Evolutionary conservation across 2,329 filamentous ascomycete genomes (phyloP).

Genomic region (Metarhizium rileyi): DNA sequence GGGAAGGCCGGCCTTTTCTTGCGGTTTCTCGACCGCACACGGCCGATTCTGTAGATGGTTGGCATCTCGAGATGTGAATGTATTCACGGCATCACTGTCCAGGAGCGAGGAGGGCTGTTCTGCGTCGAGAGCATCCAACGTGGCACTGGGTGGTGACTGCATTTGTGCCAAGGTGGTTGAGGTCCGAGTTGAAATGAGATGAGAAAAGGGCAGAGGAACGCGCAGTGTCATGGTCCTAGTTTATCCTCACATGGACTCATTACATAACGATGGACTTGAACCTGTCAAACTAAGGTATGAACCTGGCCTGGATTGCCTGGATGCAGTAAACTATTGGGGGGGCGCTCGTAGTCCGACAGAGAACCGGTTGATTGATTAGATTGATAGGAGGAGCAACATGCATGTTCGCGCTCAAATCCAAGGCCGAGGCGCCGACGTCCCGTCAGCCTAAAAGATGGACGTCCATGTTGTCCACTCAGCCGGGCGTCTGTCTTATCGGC

Average conservation of each 20-base stretch:
- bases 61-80: not conserved
- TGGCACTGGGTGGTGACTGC: not conserved
- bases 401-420: not conserved
- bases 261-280: not conserved
- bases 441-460: not conserved
- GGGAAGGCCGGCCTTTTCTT: not conserved
- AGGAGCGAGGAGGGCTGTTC: not conserved
- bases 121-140: not conserved
- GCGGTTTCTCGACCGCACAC: no score
- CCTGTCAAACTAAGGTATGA: no score
- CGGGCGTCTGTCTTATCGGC: no score
- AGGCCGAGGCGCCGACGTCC: not conserved
- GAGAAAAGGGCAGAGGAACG: no score
- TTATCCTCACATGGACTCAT: not conserved
- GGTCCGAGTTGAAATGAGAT: no score
- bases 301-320: no score
- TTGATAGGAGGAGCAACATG: not conserved
- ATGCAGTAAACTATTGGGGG: no score
- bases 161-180: no score
- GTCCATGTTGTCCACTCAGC: no score
- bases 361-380: not conserved
- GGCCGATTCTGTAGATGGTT: not conserved
- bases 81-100: not conserved
- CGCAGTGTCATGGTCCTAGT: no score
- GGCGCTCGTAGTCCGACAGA: no score